phyloP scores from a whole-genome alignment of 345 rosid genomes.

The Eutrema heterophyllum region DNA sequence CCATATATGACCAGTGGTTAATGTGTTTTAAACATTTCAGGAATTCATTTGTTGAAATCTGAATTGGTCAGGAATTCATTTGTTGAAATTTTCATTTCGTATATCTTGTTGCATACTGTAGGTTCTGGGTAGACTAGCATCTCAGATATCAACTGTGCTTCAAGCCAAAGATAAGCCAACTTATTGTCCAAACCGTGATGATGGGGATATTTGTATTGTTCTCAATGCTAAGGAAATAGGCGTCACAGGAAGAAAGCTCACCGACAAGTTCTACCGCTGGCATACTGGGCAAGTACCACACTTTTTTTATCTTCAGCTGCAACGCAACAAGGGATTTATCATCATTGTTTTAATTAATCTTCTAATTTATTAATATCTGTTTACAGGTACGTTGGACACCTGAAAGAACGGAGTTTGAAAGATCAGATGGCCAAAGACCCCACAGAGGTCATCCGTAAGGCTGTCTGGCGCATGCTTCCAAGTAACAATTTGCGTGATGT shows the following conservation, averaged over 20 bases:
- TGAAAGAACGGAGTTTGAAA: slow-evolving; percentile 89
- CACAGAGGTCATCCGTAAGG: slow-evolving; percentile 96
- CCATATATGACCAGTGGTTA: too few relatives aligned
- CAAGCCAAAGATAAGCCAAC: slow-evolving; percentile 99
- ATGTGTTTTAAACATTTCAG: too few relatives aligned
- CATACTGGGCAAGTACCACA: slow-evolving; percentile 77
- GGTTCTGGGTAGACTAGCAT: slow-evolving; percentile 98
- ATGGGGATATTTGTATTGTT: slow-evolving; percentile 96
- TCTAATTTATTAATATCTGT: neutral
- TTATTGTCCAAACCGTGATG: slow-evolving; percentile 81
- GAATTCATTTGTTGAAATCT: too few relatives aligned
- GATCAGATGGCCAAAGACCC: slow-evolving; percentile 96
- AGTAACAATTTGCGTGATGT: slow-evolving; percentile 93
- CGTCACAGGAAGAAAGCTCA: slow-evolving; percentile 89
- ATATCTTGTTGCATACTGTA: slow-evolving; percentile 4
- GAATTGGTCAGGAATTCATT: too few relatives aligned
- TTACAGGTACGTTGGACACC: slow-evolving; percentile 79
- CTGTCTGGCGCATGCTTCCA: slow-evolving; percentile 96
- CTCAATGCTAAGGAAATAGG: slow-evolving; percentile 88
- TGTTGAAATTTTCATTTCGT: neutral
- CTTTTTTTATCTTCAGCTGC: neutral
- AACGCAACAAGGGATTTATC: neutral
- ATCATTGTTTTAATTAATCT: too few relatives aligned
- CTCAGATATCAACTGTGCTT: slow-evolving; percentile 82
- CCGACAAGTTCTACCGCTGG: slow-evolving; percentile 83